These are phyloP conservation scores for Hymenoscyphus fructigenus DNA, from an alignment of 2,329 filamentous ascomycete species.

Conservation along the genomic window DNA sequence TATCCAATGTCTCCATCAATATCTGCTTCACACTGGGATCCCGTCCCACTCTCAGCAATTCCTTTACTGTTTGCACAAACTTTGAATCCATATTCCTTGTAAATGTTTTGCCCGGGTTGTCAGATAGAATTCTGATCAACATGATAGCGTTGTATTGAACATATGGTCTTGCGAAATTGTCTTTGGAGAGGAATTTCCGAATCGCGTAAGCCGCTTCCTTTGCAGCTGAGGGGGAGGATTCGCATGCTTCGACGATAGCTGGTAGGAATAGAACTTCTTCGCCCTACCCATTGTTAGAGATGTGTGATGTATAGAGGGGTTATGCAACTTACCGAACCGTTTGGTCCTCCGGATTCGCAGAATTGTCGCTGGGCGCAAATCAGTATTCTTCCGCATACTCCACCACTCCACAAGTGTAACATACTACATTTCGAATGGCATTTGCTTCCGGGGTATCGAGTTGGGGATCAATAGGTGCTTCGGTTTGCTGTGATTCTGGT, in stretches of 20 bases:
- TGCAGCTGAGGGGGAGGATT: conserved; percentile 85
- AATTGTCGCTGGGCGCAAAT: conserved; percentile 63
- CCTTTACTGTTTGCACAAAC: conserved; percentile 74
- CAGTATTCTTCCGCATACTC: conserved; percentile 7
- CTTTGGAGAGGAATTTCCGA: conserved; percentile 76
- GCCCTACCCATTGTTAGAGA: conserved; percentile 48
- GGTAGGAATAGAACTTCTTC: conserved; percentile 93
- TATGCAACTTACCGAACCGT: conserved; percentile 49
- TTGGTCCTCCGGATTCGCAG: conserved; percentile 70
- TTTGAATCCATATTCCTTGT: conserved; percentile 87
- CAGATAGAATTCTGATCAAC: conserved; percentile 85
- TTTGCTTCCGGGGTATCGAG: conserved; percentile 66
- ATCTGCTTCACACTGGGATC: conserved; percentile 82
- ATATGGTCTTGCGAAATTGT: conserved; percentile 63
- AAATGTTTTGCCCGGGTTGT: conserved; percentile 89
- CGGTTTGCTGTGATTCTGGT: background rate
- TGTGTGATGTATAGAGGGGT: background rate
- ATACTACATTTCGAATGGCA: conserved; percentile 65
- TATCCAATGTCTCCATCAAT: conserved; percentile 80
- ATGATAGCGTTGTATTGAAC: conserved; percentile 96
- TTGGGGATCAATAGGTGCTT: conserved; percentile 23
- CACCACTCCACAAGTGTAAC: conserved; percentile 32
- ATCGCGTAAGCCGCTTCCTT: conserved; percentile 78
- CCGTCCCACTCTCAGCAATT: conserved; percentile 67
- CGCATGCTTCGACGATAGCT: conserved; percentile 89